Percentiles rank a stretch among this genome's conserved stretches.
Evolutionary conservation across 768 basidiomycete genomes (phyloP).

Genomic region (Leccinum longicurvipes): DNA sequence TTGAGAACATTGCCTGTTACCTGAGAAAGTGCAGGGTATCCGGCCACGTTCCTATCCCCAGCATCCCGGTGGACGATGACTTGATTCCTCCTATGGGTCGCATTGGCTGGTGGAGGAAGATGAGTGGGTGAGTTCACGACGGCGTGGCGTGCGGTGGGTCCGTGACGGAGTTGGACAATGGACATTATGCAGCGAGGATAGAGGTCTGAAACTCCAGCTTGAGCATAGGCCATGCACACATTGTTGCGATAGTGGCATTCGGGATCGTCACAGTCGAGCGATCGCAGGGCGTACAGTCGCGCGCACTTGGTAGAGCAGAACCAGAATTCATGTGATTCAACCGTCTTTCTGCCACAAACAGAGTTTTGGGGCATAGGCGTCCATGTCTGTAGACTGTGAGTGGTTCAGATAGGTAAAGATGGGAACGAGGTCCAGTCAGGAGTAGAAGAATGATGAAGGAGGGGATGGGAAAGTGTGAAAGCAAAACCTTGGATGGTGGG

Average conservation of each 20-base stretch:
- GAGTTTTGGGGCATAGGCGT: slow-evolving; percentile 10
- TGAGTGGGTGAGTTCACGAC: background rate
- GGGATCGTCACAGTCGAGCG: slow-evolving; percentile 17
- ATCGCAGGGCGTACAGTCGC: slow-evolving; percentile 23
- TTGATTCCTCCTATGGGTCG: background rate
- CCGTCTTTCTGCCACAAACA: slow-evolving; percentile 27
- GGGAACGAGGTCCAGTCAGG: background rate
- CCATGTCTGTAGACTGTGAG: slow-evolving; percentile 6
- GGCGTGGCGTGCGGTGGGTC: background rate
- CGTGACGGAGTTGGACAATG: background rate
- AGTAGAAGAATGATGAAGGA: background rate
- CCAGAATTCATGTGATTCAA: slow-evolving; percentile 25
- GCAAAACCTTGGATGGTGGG: background rate
- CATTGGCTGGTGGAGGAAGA: background rate
- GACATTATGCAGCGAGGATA: slow-evolving; percentile 13
- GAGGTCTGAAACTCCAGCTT: background rate
- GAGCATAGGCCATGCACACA: slow-evolving; percentile 12
- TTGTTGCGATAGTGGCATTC: slow-evolving; percentile 27
- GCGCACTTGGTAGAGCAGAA: slow-evolving; percentile 29
- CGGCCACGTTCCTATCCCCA: background rate
- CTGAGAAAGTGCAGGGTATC: slow-evolving; percentile 18
- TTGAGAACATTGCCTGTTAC: slow-evolving; percentile 10
- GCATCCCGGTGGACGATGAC: background rate
- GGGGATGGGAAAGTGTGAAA: background rate
- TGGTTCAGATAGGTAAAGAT: background rate